Evolutionary conservation across 2,329 filamentous ascomycete species (phyloP).

Genomic region (Pseudogymnoascus sp.): DNA sequence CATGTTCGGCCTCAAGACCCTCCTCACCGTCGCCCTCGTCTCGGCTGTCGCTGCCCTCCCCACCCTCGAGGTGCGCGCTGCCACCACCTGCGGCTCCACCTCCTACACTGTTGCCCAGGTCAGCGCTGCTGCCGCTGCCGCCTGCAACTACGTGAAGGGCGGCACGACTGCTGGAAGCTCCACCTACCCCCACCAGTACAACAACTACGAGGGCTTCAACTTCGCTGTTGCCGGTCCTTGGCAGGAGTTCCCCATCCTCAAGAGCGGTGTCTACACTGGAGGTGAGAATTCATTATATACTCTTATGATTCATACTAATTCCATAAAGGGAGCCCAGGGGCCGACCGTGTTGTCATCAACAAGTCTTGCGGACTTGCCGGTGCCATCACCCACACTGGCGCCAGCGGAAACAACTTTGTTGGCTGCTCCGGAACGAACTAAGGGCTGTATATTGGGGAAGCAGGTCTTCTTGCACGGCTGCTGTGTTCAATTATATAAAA

Average conservation of each 20-base stretch:
- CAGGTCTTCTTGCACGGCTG: background rate
- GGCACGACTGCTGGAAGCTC: slow-evolving; percentile 33
- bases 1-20: background rate
- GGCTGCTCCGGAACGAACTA: slow-evolving; percentile 35
- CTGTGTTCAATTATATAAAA: background rate
- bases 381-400: slow-evolving; percentile 61
- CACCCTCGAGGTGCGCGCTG: slow-evolving; percentile 33
- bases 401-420: slow-evolving; percentile 59
- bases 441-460: background rate
- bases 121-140: slow-evolving; percentile 39
- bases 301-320: slow-evolving; percentile 8
- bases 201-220: slow-evolving; percentile 54
- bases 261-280: slow-evolving; percentile 43
- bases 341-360: slow-evolving; percentile 60
- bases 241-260: slow-evolving; percentile 54
- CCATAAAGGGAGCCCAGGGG: slow-evolving; percentile 47
- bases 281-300: slow-evolving; percentile 31
- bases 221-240: slow-evolving; percentile 50
- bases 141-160: slow-evolving; percentile 40
- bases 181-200: slow-evolving; percentile 47
- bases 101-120: slow-evolving; percentile 44
- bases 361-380: slow-evolving; percentile 47
- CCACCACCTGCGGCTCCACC: slow-evolving; percentile 43
- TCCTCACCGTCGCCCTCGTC: slow-evolving; percentile 12
- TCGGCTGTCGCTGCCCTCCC: slow-evolving; percentile 14